Evolutionary conservation across 768 basidiomycete species (phyloP).

Genomic region (Peribolospora baueri): DNA sequence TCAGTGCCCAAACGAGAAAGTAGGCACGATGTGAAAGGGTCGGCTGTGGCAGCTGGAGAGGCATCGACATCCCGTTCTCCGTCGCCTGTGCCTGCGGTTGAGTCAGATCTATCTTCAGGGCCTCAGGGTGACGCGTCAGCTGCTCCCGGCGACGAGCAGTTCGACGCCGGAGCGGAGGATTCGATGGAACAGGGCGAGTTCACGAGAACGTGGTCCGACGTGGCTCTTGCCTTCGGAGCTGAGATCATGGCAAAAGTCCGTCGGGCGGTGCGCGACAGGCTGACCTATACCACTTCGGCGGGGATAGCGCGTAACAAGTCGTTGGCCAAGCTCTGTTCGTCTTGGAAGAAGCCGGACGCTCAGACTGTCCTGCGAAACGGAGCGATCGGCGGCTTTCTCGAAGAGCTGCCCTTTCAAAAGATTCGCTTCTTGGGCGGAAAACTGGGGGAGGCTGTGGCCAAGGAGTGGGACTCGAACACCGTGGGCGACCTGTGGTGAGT

Average conservation of each 20-base stretch:
- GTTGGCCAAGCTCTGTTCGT: conserved; percentile 79
- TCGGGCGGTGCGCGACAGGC: conserved; percentile 35
- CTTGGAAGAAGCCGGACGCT: conserved; percentile 68
- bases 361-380: conserved; percentile 70
- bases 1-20: neutral
- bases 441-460: conserved; percentile 61
- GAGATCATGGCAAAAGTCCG: conserved; percentile 60
- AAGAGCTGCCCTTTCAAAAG: conserved; percentile 70
- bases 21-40: neutral
- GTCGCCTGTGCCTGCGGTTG: too few relatives aligned
- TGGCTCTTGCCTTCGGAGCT: conserved; percentile 67
- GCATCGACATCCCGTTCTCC: too few relatives aligned
- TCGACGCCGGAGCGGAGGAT: neutral
- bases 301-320: conserved; percentile 15
- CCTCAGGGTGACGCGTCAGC: too few relatives aligned
- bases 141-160: neutral
- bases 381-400: conserved; percentile 62
- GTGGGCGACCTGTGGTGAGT: conserved; percentile 74
- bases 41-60: too few relatives aligned
- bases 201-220: conserved; percentile 58
- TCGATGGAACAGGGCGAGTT: conserved; percentile 8
- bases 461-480: conserved; percentile 66
- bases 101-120: too few relatives aligned
- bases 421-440: conserved; percentile 91
- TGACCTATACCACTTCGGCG: conserved; percentile 47